A percentile compares a stretch with the other conserved stretches of the same genome.
Evolutionary conservation across 352 stramenopile species (phyloP).

Genomic region (Pythium monospermum): DNA sequence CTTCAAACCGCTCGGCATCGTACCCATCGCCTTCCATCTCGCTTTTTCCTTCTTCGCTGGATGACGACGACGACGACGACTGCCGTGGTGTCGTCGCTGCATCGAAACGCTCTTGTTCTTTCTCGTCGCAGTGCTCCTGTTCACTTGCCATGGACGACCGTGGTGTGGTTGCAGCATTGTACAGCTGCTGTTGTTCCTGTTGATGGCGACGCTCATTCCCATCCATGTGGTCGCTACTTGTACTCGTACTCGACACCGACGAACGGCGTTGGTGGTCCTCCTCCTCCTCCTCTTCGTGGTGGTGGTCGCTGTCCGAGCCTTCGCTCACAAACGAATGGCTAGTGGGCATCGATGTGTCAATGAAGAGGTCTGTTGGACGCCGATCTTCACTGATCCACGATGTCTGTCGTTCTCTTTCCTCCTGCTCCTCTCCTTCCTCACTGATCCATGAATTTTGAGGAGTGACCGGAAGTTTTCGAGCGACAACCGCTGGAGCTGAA

Average conservation of each 20-base stretch:
- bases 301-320: conserved; percentile 6
- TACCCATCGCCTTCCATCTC: too few relatives aligned
- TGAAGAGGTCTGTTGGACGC: too few relatives aligned
- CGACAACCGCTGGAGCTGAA: background rate
- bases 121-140: too few relatives aligned
- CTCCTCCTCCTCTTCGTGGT: too few relatives aligned
- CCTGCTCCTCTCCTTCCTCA: background rate
- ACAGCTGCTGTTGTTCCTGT: too few relatives aligned
- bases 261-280: conserved; percentile 1
- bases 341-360: too few relatives aligned
- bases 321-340: conserved; percentile 20
- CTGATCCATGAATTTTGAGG: conserved; percentile 3
- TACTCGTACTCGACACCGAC: conserved; percentile 1
- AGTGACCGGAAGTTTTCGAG: background rate
- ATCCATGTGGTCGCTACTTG: background rate
- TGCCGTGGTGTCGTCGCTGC: background rate
- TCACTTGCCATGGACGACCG: background rate
- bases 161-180: background rate
- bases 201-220: background rate
- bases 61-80: background rate
- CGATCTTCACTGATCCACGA: conserved; percentile 15
- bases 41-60: conserved; percentile 11
- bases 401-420: background rate
- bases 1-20: background rate
- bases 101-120: background rate